phyloP scores from a whole-genome alignment of 2,329 filamentous ascomycete genomes.

The Penicillium sp. region DNA sequence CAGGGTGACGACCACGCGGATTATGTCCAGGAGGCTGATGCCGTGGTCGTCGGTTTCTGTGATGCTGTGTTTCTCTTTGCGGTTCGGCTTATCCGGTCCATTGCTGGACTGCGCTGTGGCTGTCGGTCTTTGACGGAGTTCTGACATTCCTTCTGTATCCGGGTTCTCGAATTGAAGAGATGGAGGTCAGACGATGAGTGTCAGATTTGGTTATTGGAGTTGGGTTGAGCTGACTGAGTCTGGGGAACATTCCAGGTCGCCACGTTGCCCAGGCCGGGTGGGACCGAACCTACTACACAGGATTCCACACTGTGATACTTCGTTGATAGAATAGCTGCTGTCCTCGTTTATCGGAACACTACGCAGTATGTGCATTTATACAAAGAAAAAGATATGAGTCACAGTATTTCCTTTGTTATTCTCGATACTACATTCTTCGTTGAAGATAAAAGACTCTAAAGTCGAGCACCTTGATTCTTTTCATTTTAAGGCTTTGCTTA shows the following conservation, averaged over 20 bases:
- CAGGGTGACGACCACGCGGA: conserved; percentile 66
- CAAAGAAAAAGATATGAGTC: background rate
- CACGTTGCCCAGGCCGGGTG: background rate
- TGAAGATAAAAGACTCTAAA: conserved; percentile 3
- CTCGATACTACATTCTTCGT: background rate
- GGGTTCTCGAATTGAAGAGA: background rate
- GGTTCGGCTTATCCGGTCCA: conserved; percentile 7
- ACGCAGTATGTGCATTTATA: background rate
- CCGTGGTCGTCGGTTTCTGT: conserved; percentile 25
- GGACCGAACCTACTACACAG: background rate
- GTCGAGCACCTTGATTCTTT: background rate
- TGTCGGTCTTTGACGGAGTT: conserved; percentile 32
- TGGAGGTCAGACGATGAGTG: background rate
- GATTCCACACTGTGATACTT: no score
- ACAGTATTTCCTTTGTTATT: background rate
- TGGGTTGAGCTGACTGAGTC: conserved; percentile 6
- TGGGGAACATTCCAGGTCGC: background rate
- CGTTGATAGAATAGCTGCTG: no score
- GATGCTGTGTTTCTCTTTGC: conserved; percentile 13
- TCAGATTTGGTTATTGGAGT: conserved; percentile 1
- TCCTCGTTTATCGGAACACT: no score
- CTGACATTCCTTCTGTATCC: conserved; percentile 29
- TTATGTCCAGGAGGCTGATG: conserved; percentile 58
- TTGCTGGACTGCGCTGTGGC: conserved; percentile 12
- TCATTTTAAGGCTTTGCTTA: background rate